These are phyloP conservation scores for Podochytrium sp. DNA, from an alignment of 192 early-diverging fungal genomes.

Conservation along the genomic window DNA sequence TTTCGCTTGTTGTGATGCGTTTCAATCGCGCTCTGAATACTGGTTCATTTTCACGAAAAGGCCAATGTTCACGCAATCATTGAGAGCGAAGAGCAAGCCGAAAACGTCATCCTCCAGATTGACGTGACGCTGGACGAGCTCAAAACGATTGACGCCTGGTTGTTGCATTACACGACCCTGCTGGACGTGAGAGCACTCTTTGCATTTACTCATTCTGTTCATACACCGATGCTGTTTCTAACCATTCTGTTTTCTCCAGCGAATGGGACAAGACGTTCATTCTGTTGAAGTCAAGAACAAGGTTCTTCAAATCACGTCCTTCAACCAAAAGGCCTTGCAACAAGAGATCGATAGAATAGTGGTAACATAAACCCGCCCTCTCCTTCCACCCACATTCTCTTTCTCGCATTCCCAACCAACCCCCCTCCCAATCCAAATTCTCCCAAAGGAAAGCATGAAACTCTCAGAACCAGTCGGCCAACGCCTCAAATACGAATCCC, in stretches of 20 bases:
- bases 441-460: neutral
- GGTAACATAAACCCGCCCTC: conserved; percentile 51
- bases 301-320: conserved; percentile 83
- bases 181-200: conserved; percentile 65
- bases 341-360: conserved; percentile 84
- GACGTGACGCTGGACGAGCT: conserved; percentile 81
- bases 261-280: conserved; percentile 93
- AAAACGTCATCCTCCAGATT: conserved; percentile 77
- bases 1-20: neutral
- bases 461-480: conserved; percentile 16
- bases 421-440: neutral
- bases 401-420: neutral
- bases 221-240: neutral
- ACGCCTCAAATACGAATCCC: conserved; percentile 42
- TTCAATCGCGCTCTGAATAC: neutral
- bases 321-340: conserved; percentile 85
- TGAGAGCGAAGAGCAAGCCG: conserved; percentile 85
- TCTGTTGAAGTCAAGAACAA: conserved; percentile 94
- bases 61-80: conserved; percentile 96
- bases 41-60: conserved; percentile 32
- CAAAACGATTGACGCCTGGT: conserved; percentile 86
- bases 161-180: conserved; percentile 81
- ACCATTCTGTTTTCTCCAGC: conserved; percentile 43
- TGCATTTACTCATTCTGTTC: conserved; percentile 9
- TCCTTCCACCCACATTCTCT: no score